Conservation (phyloP, 2,329 filamentous ascomycete genomes). For the Elsinoe australis region DNA sequence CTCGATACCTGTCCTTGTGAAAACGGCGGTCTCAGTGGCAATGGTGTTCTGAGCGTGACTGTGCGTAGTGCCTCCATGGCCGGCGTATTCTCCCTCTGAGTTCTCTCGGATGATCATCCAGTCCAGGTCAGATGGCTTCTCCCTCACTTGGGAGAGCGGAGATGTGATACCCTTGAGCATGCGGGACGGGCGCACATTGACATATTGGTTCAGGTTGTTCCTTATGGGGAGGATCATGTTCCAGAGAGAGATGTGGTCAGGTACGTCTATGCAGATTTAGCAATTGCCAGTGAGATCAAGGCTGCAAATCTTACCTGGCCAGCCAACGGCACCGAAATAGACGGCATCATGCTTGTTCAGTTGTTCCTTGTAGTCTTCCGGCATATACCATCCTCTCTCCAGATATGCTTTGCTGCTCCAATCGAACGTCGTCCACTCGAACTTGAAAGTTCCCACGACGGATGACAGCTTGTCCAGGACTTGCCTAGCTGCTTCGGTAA, state of each 20-base stretch:
- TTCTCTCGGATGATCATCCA: slow-evolving; percentile 45
- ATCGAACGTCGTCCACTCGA: slow-evolving; percentile 47
- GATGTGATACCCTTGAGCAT: slow-evolving; percentile 38
- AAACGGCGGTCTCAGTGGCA: slow-evolving; percentile 43
- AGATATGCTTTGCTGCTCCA: slow-evolving; percentile 44
- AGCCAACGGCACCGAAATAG: slow-evolving; percentile 54
- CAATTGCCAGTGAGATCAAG: background rate
- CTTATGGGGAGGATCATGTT: slow-evolving; percentile 59
- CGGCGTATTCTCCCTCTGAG: slow-evolving; percentile 43
- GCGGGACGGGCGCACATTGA: slow-evolving; percentile 53
- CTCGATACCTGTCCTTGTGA: slow-evolving; percentile 40
- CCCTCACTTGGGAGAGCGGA: slow-evolving; percentile 33
- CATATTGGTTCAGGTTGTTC: slow-evolving; percentile 59
- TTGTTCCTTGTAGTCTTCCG: slow-evolving; percentile 43
- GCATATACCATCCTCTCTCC: slow-evolving; percentile 47
- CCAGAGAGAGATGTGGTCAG: slow-evolving; percentile 62
- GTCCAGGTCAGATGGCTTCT: slow-evolving; percentile 34
- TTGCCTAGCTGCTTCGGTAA: slow-evolving; percentile 49
- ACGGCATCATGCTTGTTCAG: slow-evolving; percentile 48
- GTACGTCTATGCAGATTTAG: slow-evolving; percentile 43
- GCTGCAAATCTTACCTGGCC: slow-evolving; percentile 37
- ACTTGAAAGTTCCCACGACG: slow-evolving; percentile 38
- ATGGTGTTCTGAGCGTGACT: slow-evolving; percentile 35
- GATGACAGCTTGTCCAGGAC: slow-evolving; percentile 41
- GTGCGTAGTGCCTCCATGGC: slow-evolving; percentile 40